Percentiles rank a stretch among this genome's conserved stretches.
Evolutionary conservation across 2,329 filamentous ascomycete genomes (phyloP).

Genomic region (Acrocalymma vagum): DNA sequence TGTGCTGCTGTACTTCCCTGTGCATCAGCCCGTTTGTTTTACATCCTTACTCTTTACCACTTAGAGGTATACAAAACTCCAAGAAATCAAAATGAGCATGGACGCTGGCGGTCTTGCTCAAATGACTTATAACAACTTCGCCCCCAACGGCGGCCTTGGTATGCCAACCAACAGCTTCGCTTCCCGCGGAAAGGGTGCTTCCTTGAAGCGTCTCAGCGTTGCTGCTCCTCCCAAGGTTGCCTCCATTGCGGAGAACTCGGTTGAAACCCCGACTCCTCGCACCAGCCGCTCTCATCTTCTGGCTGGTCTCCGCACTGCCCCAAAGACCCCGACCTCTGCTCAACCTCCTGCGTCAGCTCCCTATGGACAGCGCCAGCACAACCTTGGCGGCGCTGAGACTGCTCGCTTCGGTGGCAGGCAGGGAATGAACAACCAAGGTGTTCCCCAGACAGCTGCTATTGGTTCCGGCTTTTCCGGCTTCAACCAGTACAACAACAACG

Average conservation of each 20-base stretch:
- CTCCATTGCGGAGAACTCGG: slow-evolving; percentile 72
- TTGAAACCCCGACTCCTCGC: slow-evolving; percentile 80
- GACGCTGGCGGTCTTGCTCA: slow-evolving; percentile 99
- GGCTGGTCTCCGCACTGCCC: slow-evolving; percentile 90
- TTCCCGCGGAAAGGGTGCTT: slow-evolving; percentile 83
- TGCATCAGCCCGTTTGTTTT: slow-evolving; percentile 37
- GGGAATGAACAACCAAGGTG: slow-evolving; percentile 50
- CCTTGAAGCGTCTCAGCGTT: slow-evolving; percentile 87
- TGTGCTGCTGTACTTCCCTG: no score
- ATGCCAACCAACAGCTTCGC: slow-evolving; percentile 83
- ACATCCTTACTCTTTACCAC: slow-evolving; percentile 41
- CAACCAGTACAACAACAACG: slow-evolving; percentile 53
- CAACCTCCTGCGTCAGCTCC: slow-evolving; percentile 71
- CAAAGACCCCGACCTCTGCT: slow-evolving; percentile 77
- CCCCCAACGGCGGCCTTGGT: slow-evolving; percentile 73
- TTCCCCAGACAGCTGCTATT: slow-evolving; percentile 69
- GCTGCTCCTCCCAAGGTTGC: slow-evolving; percentile 75
- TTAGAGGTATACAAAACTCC: slow-evolving; percentile 31
- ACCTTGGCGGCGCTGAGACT: slow-evolving; percentile 53
- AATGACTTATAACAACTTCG: slow-evolving; percentile 86
- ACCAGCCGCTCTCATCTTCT: slow-evolving; percentile 95
- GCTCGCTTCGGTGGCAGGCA: slow-evolving; percentile 58
- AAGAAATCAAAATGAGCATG: slow-evolving; percentile 64
- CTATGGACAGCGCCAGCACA: slow-evolving; percentile 64
- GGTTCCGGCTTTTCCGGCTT: slow-evolving; percentile 61